These are phyloP conservation scores for Linnemannia hyalina DNA, from an alignment of 192 early-diverging fungal species.

Conservation along the genomic window DNA sequence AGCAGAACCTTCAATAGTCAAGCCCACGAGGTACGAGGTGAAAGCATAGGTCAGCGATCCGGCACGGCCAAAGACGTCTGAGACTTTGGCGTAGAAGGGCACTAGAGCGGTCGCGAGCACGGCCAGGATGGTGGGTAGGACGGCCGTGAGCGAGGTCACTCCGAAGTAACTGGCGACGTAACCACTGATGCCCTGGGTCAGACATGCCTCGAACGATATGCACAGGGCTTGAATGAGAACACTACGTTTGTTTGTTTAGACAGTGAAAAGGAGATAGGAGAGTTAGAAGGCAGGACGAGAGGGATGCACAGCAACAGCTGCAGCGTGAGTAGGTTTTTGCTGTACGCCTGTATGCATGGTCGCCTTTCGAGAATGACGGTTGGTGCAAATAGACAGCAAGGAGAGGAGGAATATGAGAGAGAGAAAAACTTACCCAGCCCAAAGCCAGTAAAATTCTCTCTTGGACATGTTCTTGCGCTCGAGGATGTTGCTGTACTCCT, in stretches of 20 bases:
- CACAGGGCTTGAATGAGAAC: conserved; percentile 36
- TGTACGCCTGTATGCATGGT: not conserved
- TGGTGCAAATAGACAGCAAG: not conserved
- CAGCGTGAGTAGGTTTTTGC: not conserved
- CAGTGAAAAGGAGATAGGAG: not conserved
- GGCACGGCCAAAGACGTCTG: conserved; percentile 46
- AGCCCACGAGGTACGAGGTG: conserved; percentile 45
- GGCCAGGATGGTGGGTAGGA: conserved; percentile 40
- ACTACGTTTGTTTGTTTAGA: conserved; percentile 6
- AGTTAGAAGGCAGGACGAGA: not conserved
- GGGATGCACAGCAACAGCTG: not conserved
- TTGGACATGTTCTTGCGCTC: conserved; percentile 21
- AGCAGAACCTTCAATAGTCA: conserved; percentile 40
- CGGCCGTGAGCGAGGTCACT: conserved; percentile 11
- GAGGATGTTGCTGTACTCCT: conserved; percentile 22
- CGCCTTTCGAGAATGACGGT: not conserved
- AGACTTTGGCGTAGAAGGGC: conserved; percentile 47
- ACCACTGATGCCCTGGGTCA: conserved; percentile 27
- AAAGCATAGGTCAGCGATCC: conserved; percentile 44
- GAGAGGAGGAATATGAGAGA: not conserved
- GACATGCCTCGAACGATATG: conserved; percentile 35
- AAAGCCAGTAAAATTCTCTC: not conserved
- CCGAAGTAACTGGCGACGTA: conserved; percentile 10
- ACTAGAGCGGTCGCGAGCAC: conserved; percentile 43
- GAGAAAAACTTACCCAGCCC: not conserved